phyloP scores from a whole-genome alignment of 768 basidiomycete species.

The Phaffia tasmanica region DNA sequence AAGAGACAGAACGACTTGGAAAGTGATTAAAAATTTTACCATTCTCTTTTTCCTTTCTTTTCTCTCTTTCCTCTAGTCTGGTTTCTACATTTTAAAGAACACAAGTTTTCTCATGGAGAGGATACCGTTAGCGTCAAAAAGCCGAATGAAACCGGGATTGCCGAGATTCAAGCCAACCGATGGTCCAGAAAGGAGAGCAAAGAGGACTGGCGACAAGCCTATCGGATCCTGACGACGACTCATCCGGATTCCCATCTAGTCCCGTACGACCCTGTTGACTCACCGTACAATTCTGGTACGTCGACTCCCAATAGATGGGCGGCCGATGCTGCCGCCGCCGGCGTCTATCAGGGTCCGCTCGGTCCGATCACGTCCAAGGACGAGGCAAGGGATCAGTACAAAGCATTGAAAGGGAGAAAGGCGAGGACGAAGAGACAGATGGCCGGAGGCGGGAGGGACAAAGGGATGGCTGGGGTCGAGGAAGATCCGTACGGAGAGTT shows the following conservation, averaged over 20 bases:
- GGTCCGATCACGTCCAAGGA: constrained; percentile 20
- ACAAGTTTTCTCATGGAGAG: constrained; percentile 21
- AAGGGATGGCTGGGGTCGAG: constrained; percentile 14
- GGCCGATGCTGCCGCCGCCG: background rate
- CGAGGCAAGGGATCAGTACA: constrained; percentile 17
- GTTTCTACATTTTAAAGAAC: constrained; percentile 71
- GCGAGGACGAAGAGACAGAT: constrained; percentile 3
- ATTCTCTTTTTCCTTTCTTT: constrained; percentile 1
- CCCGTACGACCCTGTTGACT: constrained; percentile 24
- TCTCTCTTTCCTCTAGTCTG: constrained; percentile 51
- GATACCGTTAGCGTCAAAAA: background rate
- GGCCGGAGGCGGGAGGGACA: constrained; percentile 2
- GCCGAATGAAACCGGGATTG: background rate
- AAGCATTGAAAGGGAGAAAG: constrained; percentile 24
- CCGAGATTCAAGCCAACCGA: constrained; percentile 5
- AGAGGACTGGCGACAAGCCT: constrained; percentile 18
- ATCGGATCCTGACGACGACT: constrained; percentile 2
- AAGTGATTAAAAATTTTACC: too few species aligned
- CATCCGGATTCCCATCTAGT: constrained; percentile 14
- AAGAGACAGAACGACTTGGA: too few species aligned
- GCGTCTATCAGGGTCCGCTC: too few species aligned
- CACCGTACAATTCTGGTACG: constrained; percentile 19
- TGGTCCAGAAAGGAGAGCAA: constrained; percentile 24
- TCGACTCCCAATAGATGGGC: constrained; percentile 15
- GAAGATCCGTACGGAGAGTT: constrained; percentile 26